A percentile compares a stretch with the other conserved stretches of the same genome.
These are phyloP conservation scores for Arthrocladium fulminans DNA, from an alignment of 2,329 filamentous ascomycete genomes.

Conservation along the genomic window DNA sequence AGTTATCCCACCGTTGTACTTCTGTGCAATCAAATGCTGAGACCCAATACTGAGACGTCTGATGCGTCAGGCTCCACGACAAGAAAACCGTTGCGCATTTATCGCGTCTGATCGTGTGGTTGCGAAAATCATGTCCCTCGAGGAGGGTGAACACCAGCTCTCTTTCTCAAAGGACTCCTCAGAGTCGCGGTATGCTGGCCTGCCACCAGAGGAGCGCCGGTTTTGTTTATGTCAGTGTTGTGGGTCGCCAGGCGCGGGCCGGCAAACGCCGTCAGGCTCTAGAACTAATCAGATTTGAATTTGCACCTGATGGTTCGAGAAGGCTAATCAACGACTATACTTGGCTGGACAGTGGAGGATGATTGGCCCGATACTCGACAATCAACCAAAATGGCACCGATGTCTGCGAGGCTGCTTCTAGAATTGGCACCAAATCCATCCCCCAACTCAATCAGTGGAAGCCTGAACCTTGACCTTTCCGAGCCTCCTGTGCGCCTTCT, in stretches of 20 bases:
- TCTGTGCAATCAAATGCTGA: slow-evolving; percentile 16
- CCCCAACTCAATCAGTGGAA: too few species aligned
- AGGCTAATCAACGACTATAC: slow-evolving; percentile 11
- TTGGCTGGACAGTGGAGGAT: slow-evolving; percentile 12
- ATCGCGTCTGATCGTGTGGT: slow-evolving; percentile 12
- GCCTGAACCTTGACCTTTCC: too few species aligned
- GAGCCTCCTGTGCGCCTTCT: too few species aligned
- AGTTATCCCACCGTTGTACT: slow-evolving; percentile 15
- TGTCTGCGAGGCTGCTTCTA: too few species aligned
- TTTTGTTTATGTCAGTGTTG: slow-evolving; percentile 11
- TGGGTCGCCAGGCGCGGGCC: slow-evolving; percentile 7
- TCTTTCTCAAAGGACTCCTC: not conserved
- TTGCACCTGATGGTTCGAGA: slow-evolving; percentile 8
- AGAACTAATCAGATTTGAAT: slow-evolving; percentile 14
- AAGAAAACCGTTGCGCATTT: slow-evolving; percentile 12
- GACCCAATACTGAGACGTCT: slow-evolving; percentile 14
- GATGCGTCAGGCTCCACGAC: slow-evolving; percentile 12
- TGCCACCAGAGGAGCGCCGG: slow-evolving; percentile 16
- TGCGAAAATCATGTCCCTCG: slow-evolving; percentile 13
- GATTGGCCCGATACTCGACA: slow-evolving; percentile 2
- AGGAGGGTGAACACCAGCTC: slow-evolving; percentile 9
- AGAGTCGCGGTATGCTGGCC: slow-evolving; percentile 2
- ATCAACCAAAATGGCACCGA: too few species aligned
- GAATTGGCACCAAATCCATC: too few species aligned
- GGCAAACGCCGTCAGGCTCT: slow-evolving; percentile 13